These are phyloP conservation scores for Lactarius evosmus DNA, from an alignment of 768 basidiomycete genomes.

Conservation along the genomic window DNA sequence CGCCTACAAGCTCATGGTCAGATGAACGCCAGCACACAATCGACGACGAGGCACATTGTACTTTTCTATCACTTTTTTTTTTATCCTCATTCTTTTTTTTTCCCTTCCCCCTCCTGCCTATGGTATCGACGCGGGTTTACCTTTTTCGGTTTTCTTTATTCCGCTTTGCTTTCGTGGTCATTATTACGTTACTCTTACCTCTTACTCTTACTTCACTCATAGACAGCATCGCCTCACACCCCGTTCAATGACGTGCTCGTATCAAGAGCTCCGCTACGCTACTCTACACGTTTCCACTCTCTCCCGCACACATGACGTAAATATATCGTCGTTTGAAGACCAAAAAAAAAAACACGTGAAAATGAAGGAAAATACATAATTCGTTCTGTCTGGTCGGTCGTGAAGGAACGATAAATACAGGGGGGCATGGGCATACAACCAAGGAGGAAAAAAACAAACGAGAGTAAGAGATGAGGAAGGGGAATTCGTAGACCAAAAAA, in stretches of 20 bases:
- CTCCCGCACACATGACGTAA: not conserved
- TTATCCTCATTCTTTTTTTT: not conserved
- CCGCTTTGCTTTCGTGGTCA: not conserved
- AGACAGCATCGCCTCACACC: not conserved
- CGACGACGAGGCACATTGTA: too few species aligned
- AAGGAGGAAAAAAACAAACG: not conserved
- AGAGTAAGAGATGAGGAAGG: not conserved
- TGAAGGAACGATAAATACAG: not conserved
- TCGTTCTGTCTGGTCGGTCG: not conserved
- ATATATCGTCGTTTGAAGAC: slow-evolving; percentile 1
- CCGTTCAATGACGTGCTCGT: not conserved
- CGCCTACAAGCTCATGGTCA: slow-evolving; percentile 71
- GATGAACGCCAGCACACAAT: slow-evolving; percentile 28
- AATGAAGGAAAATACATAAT: slow-evolving; percentile 1
- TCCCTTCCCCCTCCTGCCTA: not conserved
- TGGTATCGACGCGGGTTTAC: not conserved
- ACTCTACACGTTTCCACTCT: slow-evolving; percentile 5
- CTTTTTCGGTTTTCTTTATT: not conserved
- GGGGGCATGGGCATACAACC: not conserved
- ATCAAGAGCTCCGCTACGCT: not conserved
- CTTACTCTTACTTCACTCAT: not conserved
- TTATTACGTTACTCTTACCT: not conserved
- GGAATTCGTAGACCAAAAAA: not conserved
- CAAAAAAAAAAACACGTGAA: slow-evolving; percentile 7
- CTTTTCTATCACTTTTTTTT: not conserved